phyloP scores from a whole-genome alignment of 371 early-diverging fungal genomes.

The Capillidium heterosporum region DNA sequence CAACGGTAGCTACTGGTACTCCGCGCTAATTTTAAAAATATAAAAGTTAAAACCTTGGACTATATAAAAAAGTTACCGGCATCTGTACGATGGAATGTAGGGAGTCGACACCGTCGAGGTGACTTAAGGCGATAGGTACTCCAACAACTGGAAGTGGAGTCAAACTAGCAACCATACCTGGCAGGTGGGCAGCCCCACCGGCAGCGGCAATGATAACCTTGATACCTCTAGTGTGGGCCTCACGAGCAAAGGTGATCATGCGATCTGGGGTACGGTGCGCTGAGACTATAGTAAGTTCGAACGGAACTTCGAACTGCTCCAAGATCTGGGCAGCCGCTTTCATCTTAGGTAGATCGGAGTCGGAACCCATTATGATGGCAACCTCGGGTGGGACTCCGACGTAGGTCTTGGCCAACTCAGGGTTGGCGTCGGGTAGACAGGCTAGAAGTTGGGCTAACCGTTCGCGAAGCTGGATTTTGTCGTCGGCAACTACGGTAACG shows the following conservation, averaged over 20 bases:
- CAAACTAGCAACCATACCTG: conserved; percentile 95
- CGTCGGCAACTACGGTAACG: conserved; percentile 76
- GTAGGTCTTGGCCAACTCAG: background rate
- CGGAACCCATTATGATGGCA: conserved; percentile 94
- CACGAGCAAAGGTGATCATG: conserved; percentile 76
- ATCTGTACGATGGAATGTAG: conserved; percentile 93
- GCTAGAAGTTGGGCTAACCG: conserved; percentile 37
- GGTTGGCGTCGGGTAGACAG: conserved; percentile 1
- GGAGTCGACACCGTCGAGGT: conserved; percentile 88
- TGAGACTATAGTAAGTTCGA: conserved; percentile 84
- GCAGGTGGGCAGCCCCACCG: conserved; percentile 94
- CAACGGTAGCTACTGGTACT: conserved; percentile 92
- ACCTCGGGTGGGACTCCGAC: conserved; percentile 46
- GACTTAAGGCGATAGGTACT: conserved; percentile 83
- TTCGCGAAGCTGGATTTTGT: conserved; percentile 45
- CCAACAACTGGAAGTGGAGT: conserved; percentile 93
- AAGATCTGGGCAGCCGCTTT: conserved; percentile 73
- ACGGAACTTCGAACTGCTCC: conserved; percentile 74
- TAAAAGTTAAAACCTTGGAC: background rate
- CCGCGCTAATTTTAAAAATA: conserved; percentile 44
- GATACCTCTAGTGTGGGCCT: conserved; percentile 74
- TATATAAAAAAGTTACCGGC: conserved; percentile 50
- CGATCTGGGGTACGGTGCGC: conserved; percentile 91
- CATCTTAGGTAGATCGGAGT: conserved; percentile 89
- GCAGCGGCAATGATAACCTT: conserved; percentile 93